Conservation (phyloP, 1,139 yeast genomes). For the Blastobotrys illinoisensis region DNA sequence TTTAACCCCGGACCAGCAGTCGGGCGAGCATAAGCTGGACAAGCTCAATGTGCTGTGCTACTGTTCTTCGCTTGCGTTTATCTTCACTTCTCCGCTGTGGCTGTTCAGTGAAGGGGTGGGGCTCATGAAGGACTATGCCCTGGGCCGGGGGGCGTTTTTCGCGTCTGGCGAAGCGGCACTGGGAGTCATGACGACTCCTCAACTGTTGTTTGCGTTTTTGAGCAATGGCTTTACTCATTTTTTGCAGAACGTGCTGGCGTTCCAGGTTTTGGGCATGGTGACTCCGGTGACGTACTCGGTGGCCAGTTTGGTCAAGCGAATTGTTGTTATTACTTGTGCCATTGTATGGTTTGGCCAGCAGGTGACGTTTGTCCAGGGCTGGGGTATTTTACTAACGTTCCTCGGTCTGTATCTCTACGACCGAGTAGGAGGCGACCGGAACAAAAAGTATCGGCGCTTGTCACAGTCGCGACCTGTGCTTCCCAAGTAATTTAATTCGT, state of each 20-base stretch:
- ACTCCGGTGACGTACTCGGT: constrained; percentile 88
- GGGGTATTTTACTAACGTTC: constrained; percentile 69
- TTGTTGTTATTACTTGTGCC: constrained; percentile 76
- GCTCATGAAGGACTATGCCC: constrained; percentile 18
- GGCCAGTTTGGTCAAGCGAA: constrained; percentile 82
- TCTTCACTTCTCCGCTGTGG: constrained; percentile 74
- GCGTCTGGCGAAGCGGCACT: constrained; percentile 1
- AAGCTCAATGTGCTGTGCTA: constrained; percentile 77
- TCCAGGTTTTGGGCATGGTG: constrained; percentile 78
- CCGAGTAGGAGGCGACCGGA: constrained; percentile 54
- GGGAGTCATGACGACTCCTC: constrained; percentile 10
- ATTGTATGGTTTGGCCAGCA: constrained; percentile 66
- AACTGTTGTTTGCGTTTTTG: constrained; percentile 25
- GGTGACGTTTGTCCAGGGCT: constrained; percentile 49
- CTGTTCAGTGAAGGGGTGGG: constrained; percentile 52
- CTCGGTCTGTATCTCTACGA: constrained; percentile 59
- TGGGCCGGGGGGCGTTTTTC: constrained; percentile 14
- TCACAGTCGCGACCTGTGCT: constrained; percentile 11
- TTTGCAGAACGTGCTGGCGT: constrained; percentile 78
- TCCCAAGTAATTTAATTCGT: constrained; percentile 16
- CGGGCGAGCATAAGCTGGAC: constrained; percentile 48
- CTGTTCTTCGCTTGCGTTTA: constrained; percentile 77
- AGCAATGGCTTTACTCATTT: constrained; percentile 74
- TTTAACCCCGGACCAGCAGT: constrained; percentile 42
- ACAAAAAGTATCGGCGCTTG: constrained; percentile 14